Base-by-base conservation (phyloP, 2,329 filamentous ascomycete species). In the Cadophora malorum region DNA sequence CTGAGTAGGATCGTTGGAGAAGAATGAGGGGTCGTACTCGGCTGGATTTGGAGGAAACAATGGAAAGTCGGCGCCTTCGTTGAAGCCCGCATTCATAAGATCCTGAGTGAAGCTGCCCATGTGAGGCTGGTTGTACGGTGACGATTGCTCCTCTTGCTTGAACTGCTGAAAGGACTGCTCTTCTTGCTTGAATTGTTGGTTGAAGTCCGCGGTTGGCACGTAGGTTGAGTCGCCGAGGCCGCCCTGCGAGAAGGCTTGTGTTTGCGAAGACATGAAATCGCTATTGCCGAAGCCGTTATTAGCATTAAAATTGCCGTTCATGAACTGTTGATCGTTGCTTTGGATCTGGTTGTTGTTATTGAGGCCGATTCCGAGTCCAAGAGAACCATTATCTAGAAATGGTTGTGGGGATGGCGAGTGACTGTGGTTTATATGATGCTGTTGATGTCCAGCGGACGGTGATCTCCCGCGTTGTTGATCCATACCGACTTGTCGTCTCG, bases 341-440 rank as follows among this genome's bases (percentile, higher is more conserved):
- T 70, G 76, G 81, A 83, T 52, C 19, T 33, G 50, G 25, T 50
- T 63, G 25, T 90, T 85, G 73, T 21, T 52, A 21, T 90, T 85
- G 73, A 90, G 80, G 71, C 80, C 85, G 76, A 90, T 83, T 76
- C 86, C 87, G 73, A 89, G 82, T 53, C 75, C 75, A 74, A 84
- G 83, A 83, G 77, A 83, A 82, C 75, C 85, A 86, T 74, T 73
- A 59, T 76, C 73, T 67, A 74, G 74, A 83, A 83, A 79, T 80
- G 79, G 75, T 79, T 84, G 78, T 85, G 86, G 77, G 31, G 88
- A 87, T 74, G 88, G 86, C 75, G 89, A 90, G 79, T 88, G 88
- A 73, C 82, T 85, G 79, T 88, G 87, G 79, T 85, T 91, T 90
- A 91, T 90, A 89, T 88, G 84, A 82, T 82, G 78, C 77, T 75